Evolutionary conservation across 164 flowering plant genomes (phyloP), one percentile per base, ranked within the genome.

Genomic region (Tetracentron sinense): DNA sequence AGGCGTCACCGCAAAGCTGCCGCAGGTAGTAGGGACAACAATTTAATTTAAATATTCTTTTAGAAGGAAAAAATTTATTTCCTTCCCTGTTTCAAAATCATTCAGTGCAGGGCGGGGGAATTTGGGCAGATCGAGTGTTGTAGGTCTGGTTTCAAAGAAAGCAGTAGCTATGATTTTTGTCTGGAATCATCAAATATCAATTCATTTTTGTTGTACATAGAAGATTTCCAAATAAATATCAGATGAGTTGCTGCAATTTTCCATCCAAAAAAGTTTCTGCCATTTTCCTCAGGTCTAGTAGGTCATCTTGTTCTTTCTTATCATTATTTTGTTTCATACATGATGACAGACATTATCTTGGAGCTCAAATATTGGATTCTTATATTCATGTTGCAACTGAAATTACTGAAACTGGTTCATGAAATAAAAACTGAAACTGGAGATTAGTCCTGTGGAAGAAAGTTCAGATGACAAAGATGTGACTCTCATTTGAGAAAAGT

Each of bases 1-100:
- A 86, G 83, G 79, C 87, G 86, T 50, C 94, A 83, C 67, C 83
- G 92, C 2, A 86, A 78, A 72, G 79, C 75, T 58, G 58, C 54
- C 29, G 69, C 72, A 6, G 79, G 79, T 47, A 62, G 53, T 60
- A 80, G 75, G 64, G 87, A 81, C 44, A 72, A 42, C 67, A 75
- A 64, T 67, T 73, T 54, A 33, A 53, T 53, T 71, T 69, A 61
- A 70, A 58, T 58, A 66, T 69, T 42, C 14, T 46, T 56, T 52
- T 57, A 47, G 21, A n/a, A n/a, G 17, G 22, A 33, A 31, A 15
- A 29, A 48, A 58, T 46, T 52, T 58, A 51, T 59, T 51, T 46
- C 33, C 52, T 38, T 49, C 33, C 33, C 27, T 67, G 16, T 28
- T 59, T 71, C 56, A 48, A 42, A 26, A 63, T 38, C 56, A 67